These are phyloP conservation scores for Colletotrichum lupini DNA, from an alignment of 2,329 filamentous ascomycete species.

Conservation along the genomic window DNA sequence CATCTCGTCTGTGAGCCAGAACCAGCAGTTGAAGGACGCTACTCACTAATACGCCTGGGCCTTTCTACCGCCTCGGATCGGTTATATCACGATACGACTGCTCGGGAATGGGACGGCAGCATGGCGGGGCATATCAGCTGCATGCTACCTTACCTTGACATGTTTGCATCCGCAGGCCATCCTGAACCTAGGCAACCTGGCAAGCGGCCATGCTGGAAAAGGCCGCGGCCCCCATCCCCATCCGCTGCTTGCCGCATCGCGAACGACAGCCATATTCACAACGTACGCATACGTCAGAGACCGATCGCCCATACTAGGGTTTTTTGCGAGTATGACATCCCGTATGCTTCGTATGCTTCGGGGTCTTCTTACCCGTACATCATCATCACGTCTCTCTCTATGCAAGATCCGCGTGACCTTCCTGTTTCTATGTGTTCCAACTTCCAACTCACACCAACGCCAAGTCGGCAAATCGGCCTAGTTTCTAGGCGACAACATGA, in stretches of 20 bases:
- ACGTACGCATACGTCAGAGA: neutral
- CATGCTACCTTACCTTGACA: slow-evolving; percentile 8
- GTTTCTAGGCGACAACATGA: no score
- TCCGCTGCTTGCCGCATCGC: slow-evolving; percentile 14
- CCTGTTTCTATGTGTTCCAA: neutral
- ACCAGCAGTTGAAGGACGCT: neutral
- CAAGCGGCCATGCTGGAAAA: neutral
- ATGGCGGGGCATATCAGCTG: neutral
- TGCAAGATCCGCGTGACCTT: neutral
- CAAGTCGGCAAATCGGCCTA: neutral
- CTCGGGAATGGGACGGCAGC: slow-evolving; percentile 6
- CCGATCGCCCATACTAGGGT: neutral
- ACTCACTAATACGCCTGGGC: neutral
- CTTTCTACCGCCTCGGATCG: neutral
- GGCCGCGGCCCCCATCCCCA: neutral
- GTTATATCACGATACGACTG: slow-evolving; percentile 2
- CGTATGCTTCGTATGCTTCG: no score
- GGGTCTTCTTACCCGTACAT: neutral
- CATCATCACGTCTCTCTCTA: neutral
- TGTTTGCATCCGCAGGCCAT: neutral
- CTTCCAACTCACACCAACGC: neutral
- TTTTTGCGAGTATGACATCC: neutral
- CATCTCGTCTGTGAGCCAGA: neutral
- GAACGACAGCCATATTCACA: neutral
- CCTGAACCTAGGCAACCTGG: neutral